Evolutionary conservation across 257 asterid genomes (phyloP).

Genomic region (Scutellaria baicalensis): DNA sequence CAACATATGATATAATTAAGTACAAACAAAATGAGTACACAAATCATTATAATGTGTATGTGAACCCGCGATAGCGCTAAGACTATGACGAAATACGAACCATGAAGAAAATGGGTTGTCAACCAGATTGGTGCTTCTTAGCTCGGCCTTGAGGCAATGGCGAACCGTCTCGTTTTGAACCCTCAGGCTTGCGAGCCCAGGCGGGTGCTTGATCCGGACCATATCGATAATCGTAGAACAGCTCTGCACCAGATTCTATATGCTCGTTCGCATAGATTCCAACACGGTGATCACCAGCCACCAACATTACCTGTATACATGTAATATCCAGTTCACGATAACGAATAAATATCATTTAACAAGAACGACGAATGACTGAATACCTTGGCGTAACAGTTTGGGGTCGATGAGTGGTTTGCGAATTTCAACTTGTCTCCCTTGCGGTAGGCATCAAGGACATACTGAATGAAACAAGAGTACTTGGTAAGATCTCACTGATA

Average conservation of each 20-base stretch:
- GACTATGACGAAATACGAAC: not conserved
- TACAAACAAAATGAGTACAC: not conserved
- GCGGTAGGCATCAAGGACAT: slow-evolving; percentile 90
- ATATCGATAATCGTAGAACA: slow-evolving; percentile 87
- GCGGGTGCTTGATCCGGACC: slow-evolving; percentile 90
- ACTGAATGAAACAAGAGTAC: slow-evolving; percentile 52
- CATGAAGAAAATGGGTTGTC: slow-evolving; percentile 6
- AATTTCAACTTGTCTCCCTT: slow-evolving; percentile 96
- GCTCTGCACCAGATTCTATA: slow-evolving; percentile 79
- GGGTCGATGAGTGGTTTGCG: slow-evolving; percentile 91
- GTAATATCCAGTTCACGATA: slow-evolving; percentile 1
- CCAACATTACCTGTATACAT: slow-evolving; percentile 63
- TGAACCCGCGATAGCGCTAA: not conserved
- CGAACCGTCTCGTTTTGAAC: slow-evolving; percentile 55
- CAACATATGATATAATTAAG: not conserved
- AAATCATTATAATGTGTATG: not conserved
- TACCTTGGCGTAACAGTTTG: slow-evolving; percentile 95
- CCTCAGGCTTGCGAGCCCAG: slow-evolving; percentile 83
- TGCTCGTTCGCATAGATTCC: slow-evolving; percentile 89
- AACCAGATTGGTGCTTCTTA: slow-evolving; percentile 84
- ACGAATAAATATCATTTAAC: not conserved
- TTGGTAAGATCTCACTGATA: not conserved
- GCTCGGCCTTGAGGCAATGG: slow-evolving; percentile 63
- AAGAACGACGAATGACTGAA: not conserved
- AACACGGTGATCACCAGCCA: slow-evolving; percentile 98